Evolutionary conservation across 768 basidiomycete species (phyloP).

Genomic region (Stropharia rugosoannulata): DNA sequence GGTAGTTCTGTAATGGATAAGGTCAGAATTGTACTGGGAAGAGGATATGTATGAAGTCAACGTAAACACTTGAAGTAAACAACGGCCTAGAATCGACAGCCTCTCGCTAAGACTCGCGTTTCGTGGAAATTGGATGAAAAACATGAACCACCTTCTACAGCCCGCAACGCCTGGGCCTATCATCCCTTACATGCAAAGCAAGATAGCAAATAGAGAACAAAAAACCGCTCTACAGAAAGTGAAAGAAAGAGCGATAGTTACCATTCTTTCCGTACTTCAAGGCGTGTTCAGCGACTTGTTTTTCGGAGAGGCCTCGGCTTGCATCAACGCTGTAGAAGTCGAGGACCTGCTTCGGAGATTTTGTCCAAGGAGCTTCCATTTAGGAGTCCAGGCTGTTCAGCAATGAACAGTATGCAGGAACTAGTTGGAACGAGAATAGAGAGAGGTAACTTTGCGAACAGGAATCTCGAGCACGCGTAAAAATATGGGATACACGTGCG

Average conservation of each 20-base stretch:
- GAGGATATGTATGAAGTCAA: constrained; percentile 1
- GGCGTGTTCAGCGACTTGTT: constrained; percentile 72
- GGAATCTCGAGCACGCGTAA: constrained; percentile 8
- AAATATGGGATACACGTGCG: constrained; percentile 33
- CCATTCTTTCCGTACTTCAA: constrained; percentile 87
- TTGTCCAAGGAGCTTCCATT: constrained; percentile 82
- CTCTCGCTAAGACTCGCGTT: too few relatives aligned
- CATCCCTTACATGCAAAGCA: not conserved
- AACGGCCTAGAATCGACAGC: too few relatives aligned
- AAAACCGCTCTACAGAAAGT: not conserved
- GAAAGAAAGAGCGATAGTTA: constrained; percentile 26
- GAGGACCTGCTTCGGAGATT: constrained; percentile 63
- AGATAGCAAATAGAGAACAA: not conserved
- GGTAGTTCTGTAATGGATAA: constrained; percentile 67
- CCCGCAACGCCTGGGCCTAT: too few relatives aligned
- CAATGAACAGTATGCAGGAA: constrained; percentile 6
- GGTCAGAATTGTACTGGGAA: not conserved
- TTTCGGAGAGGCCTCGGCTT: constrained; percentile 57
- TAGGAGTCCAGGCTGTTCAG: constrained; percentile 16
- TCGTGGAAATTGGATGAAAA: too few relatives aligned
- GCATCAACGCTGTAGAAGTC: constrained; percentile 71
- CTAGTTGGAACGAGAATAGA: constrained; percentile 15
- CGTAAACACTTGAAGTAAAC: not conserved
- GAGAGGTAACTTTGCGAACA: constrained; percentile 1
- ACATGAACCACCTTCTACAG: too few relatives aligned